Evolutionary conservation across 2,329 filamentous ascomycete genomes (phyloP).

Genomic region (Chaetothyriales sp.): DNA sequence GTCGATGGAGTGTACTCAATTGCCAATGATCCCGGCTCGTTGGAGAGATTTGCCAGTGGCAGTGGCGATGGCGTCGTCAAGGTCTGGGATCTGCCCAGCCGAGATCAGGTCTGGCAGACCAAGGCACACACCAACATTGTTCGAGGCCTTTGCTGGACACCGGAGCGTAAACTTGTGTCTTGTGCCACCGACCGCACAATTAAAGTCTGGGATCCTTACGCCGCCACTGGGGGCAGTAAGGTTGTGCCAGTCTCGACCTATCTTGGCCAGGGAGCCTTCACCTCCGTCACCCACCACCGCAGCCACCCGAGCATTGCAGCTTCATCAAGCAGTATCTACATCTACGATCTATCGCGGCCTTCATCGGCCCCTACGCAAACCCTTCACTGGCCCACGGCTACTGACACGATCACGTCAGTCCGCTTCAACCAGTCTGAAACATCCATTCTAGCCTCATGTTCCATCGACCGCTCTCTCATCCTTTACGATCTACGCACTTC

Average conservation of each 20-base stretch:
- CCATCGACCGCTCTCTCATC: conserved; percentile 70
- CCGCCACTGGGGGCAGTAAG: conserved; percentile 43
- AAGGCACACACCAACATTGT: conserved; percentile 87
- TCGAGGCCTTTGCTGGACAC: conserved; percentile 80
- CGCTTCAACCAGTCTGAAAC: conserved; percentile 92
- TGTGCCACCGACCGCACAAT: conserved; percentile 76
- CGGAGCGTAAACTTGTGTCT: conserved; percentile 67
- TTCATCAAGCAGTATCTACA: conserved; percentile 60
- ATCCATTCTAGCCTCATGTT: conserved; percentile 70
- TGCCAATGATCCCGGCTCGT: conserved; percentile 60
- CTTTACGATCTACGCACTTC: conserved; percentile 85
- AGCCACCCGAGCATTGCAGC: conserved; percentile 62
- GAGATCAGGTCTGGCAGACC: conserved; percentile 59
- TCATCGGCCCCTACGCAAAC: conserved; percentile 65
- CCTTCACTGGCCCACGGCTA: conserved; percentile 70
- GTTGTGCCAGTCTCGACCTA: conserved; percentile 63
- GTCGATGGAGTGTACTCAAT: conserved; percentile 79
- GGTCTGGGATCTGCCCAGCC: conserved; percentile 66
- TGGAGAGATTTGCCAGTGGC: conserved; percentile 64
- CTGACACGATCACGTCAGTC: conserved; percentile 78
- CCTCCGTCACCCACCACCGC: conserved; percentile 68
- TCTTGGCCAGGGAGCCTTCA: conserved; percentile 71
- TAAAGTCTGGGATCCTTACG: conserved; percentile 81
- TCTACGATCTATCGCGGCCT: conserved; percentile 75
- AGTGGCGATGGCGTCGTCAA: conserved; percentile 89